Percentiles rank a stretch among this genome's conserved stretches.
Conservation (phyloP, 148 eudicot species). For the Oxyria digyna region DNA sequence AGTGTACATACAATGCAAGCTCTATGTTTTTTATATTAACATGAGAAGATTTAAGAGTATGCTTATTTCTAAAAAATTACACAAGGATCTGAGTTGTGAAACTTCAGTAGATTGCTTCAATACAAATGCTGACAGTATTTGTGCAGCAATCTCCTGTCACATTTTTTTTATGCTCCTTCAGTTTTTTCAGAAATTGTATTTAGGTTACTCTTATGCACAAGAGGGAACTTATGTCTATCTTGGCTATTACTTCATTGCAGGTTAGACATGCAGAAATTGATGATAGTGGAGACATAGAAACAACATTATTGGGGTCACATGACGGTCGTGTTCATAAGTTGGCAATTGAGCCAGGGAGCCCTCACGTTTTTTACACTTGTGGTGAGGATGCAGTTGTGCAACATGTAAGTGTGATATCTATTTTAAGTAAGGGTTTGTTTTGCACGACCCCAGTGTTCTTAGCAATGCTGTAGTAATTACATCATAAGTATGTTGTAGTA, state of each 20-base stretch:
- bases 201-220: background rate
- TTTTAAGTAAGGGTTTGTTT: background rate
- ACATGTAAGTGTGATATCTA: slow-evolving; percentile 40
- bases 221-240: background rate
- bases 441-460: too few relatives aligned
- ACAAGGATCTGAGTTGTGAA: background rate
- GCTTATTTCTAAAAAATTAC: background rate
- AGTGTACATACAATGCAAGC: background rate
- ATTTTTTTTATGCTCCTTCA: background rate
- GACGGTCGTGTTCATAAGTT: slow-evolving; percentile 73
- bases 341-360: slow-evolving; percentile 91
- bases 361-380: slow-evolving; percentile 75
- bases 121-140: background rate
- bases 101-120: background rate
- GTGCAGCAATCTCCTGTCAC: background rate
- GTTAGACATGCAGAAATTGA: slow-evolving; percentile 66
- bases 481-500: too few relatives aligned
- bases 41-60: background rate
- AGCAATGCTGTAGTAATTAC: too few relatives aligned
- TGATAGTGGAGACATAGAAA: slow-evolving; percentile 51
- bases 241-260: slow-evolving; percentile 18
- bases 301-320: slow-evolving; percentile 56
- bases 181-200: background rate
- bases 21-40: background rate
- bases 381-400: slow-evolving; percentile 92